These are phyloP conservation scores for Botrytis deweyae DNA, from an alignment of 2,329 filamentous ascomycete genomes.

Conservation along the genomic window DNA sequence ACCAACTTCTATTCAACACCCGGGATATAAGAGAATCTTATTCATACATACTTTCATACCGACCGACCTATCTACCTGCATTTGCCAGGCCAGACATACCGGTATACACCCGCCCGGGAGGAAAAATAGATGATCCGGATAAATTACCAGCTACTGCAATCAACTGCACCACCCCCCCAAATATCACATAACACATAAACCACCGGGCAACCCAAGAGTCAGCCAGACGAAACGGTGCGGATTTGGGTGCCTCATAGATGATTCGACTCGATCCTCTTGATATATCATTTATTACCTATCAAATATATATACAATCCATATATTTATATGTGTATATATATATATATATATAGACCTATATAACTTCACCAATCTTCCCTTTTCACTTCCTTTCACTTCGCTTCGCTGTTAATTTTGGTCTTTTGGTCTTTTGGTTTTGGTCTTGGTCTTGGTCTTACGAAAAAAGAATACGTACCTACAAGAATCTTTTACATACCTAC, in stretches of 20 bases:
- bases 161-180: background rate
- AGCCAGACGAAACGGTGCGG: background rate
- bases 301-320: background rate
- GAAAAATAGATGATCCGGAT: constrained; percentile 13
- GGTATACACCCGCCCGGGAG: background rate
- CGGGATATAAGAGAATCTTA: background rate
- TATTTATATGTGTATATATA: background rate
- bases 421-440: too few species aligned
- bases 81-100: background rate
- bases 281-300: background rate
- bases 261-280: background rate
- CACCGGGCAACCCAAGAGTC: background rate
- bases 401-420: background rate
- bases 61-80: background rate
- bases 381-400: background rate
- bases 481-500: background rate
- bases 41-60: background rate
- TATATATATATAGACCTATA: background rate
- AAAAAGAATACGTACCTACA: background rate
- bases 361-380: background rate
- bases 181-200: constrained; percentile 1
- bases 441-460: background rate
- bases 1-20: background rate
- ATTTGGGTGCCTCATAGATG: background rate
- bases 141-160: background rate